A percentile compares a stretch with the other conserved stretches of the same genome.
Conservation (phyloP, 2,329 filamentous ascomycete genomes). For the Phoma sp. region DNA sequence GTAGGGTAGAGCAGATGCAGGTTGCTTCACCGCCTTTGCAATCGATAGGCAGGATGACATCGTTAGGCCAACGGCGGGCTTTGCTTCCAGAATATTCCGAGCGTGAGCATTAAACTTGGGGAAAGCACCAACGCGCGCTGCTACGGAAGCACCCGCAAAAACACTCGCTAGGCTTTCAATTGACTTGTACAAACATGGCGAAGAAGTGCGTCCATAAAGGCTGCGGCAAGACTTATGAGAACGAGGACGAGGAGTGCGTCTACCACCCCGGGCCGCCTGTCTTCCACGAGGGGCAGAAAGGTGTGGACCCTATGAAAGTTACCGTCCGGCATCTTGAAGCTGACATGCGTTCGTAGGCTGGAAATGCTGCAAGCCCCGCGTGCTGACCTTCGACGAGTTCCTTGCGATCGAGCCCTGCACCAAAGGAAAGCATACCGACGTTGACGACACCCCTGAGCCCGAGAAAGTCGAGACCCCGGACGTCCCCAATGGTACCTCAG, state of each 20-base stretch:
- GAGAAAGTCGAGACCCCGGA: constrained; percentile 56
- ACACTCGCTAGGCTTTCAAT: constrained; percentile 7
- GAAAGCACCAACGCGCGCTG: constrained; percentile 17
- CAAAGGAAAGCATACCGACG: constrained; percentile 87
- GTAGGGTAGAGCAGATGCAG: constrained; percentile 1
- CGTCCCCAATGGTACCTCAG: constrained; percentile 46
- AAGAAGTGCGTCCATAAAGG: constrained; percentile 96
- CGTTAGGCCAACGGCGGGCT: constrained; percentile 3
- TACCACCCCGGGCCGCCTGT: constrained; percentile 91
- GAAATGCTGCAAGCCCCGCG: constrained; percentile 98
- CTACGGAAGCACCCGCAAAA: constrained; percentile 12
- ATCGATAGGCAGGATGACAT: constrained; percentile 16
- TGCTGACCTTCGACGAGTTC: constrained; percentile 98
- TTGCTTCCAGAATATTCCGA: constrained; percentile 47
- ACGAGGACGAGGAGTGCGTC: constrained; percentile 80
- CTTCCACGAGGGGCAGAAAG: constrained; percentile 99
- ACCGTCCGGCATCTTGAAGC: background rate
- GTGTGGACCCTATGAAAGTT: constrained; percentile 55
- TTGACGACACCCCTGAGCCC: constrained; percentile 70
- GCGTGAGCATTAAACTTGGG: constrained; percentile 20
- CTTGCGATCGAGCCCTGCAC: constrained; percentile 91
- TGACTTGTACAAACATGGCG: constrained; percentile 58
- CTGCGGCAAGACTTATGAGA: constrained; percentile 86
- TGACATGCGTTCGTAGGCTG: constrained; percentile 68
- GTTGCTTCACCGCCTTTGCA: constrained; percentile 22